Base-by-base conservation (phyloP, 306 rosid species). In the Myrica gale region DNA sequence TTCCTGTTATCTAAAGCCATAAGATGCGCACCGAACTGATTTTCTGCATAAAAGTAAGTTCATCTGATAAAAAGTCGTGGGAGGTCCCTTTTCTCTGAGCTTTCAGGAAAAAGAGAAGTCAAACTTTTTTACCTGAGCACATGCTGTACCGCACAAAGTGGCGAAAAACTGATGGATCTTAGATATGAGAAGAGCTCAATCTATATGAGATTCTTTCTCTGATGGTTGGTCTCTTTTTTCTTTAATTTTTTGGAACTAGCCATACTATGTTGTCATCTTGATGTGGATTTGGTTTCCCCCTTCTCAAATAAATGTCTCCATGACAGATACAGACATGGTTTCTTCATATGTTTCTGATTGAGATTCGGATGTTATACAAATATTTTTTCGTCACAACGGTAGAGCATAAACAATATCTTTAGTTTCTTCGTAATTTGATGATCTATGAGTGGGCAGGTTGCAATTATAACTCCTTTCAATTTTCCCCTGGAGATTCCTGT, bases 401-500 rank as follows among this genome's bases (percentile, higher is more conserved):
- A 66, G 46, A 45, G 71, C 67, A 69, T 69, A 47, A 46, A 20
- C 26, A 20, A 20, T 48, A 5, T 48, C 7, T 10, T 47, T 57
- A 50, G 54, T 70, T 71, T 15, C 51, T 68, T 39, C 58, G 15
- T 69, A 43, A 63, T 73, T 19, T 63, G 71, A 52, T 71, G 60
- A 62, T 75, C 21, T 67, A 50, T 1, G 45, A 73, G 46, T 79
- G 39, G 89, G 80, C 86, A 95, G 99, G 97, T 95, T 72, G 96
- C 97, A 75, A 85, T 95, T 48, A 76, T 95, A 84, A 92, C 99
- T 69, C 99, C 99, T 73, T 95, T 95, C 78, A 95, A 95, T 83
- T 95, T 95, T 68, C 99, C 99, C 23, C 86, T 95, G 9, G 99
- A 95, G 85, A 95, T 95, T 84, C 99, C 99, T 17, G 89, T 90